Conservation (phyloP, 805 yeast species). For the Cyberlindnera meyerae region DNA sequence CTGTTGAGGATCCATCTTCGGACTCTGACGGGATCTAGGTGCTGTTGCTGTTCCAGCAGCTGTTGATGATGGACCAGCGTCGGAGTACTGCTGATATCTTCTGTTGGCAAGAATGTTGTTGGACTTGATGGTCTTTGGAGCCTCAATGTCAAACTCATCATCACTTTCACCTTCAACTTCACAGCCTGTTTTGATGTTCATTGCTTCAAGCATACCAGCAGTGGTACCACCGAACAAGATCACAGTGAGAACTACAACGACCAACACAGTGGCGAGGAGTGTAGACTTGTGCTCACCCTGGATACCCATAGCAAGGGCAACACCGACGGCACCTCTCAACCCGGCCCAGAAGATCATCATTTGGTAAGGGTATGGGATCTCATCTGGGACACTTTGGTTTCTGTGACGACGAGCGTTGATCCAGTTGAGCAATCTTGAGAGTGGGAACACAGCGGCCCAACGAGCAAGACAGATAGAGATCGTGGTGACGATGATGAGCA, state of each 20-base stretch:
- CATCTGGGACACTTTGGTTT: conserved; percentile 59
- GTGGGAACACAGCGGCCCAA: conserved; percentile 96
- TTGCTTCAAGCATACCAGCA: conserved; percentile 93
- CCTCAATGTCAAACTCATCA: conserved; percentile 93
- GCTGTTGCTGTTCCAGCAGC: not conserved
- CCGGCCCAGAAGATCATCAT: conserved; percentile 99
- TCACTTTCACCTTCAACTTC: conserved; percentile 79
- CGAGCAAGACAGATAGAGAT: conserved; percentile 89
- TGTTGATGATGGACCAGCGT: no score
- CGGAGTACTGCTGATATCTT: conserved; percentile 25
- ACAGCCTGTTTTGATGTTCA: conserved; percentile 90
- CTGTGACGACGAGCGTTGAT: conserved; percentile 57
- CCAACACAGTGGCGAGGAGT: conserved; percentile 88
- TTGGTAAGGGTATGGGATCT: conserved; percentile 91
- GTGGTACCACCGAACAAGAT: conserved; percentile 98
- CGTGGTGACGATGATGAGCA: conserved; percentile 85
- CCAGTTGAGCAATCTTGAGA: conserved; percentile 80
- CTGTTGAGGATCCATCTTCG: conserved; percentile 17
- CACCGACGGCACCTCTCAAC: conserved; percentile 97
- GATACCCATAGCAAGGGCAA: conserved; percentile 94
- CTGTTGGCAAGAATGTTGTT: conserved; percentile 17
- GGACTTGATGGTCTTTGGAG: conserved; percentile 34
- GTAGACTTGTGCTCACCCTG: conserved; percentile 92
- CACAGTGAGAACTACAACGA: conserved; percentile 94
- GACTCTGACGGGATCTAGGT: conserved; percentile 19